Percentiles rank a stretch among this genome's conserved stretches.
These are phyloP conservation scores for Laguncularia racemosa DNA, from an alignment of 345 rosid genomes.

Conservation along the genomic window DNA sequence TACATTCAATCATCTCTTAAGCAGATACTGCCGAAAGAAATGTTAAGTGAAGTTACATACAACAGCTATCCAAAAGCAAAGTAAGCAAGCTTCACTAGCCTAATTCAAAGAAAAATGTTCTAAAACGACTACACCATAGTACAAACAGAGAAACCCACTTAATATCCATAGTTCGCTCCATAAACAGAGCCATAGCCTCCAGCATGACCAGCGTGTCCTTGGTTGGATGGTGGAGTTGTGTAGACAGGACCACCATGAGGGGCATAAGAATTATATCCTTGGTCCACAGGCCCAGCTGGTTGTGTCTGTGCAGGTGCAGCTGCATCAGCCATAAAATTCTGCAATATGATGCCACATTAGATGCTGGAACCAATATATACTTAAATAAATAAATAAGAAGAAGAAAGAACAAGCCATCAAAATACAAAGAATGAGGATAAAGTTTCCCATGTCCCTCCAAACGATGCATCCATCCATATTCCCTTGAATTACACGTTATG, in stretches of 20 bases:
- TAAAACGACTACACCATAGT: no score
- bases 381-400: neutral
- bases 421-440: neutral
- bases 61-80: no score
- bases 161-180: slow-evolving; percentile 73
- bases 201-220: slow-evolving; percentile 36
- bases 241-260: slow-evolving; percentile 71
- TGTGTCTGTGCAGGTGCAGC: slow-evolving; percentile 51
- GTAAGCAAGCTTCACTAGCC: no score
- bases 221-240: slow-evolving; percentile 73
- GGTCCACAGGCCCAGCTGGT: slow-evolving; percentile 52
- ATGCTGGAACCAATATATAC: neutral
- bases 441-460: no score
- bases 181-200: slow-evolving; percentile 72
- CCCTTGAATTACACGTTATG: no score
- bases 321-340: slow-evolving; percentile 98
- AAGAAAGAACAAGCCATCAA: neutral
- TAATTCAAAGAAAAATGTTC: no score
- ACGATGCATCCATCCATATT: no score
- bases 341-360: slow-evolving; percentile 20
- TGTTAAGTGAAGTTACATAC: no score
- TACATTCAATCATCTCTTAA: no score
- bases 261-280: slow-evolving; percentile 83
- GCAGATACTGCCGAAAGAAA: no score
- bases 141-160: slow-evolving; percentile 2